These are phyloP conservation scores for Eucalyptus victrix DNA, from an alignment of 345 rosid genomes.

Conservation along the genomic window DNA sequence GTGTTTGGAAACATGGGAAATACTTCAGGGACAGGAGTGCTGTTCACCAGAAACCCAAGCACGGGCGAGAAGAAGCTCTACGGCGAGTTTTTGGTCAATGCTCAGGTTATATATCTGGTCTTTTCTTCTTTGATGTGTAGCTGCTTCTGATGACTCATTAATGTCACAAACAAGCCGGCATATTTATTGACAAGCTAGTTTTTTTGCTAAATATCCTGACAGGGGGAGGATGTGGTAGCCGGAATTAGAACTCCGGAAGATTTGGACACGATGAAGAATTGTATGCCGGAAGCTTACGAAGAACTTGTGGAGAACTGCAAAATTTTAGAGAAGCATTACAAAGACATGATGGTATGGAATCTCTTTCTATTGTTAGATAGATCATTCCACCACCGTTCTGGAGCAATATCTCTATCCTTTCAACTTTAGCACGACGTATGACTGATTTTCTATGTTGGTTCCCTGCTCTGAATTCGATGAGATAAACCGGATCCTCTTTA, in stretches of 20 bases:
- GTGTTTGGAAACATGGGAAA: constrained; percentile 96
- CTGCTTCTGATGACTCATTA: background rate
- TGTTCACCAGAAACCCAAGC: constrained; percentile 94
- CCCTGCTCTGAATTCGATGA: background rate
- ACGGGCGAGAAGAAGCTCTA: constrained; percentile 88
- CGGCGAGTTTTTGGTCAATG: constrained; percentile 88
- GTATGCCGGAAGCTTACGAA: constrained; percentile 75
- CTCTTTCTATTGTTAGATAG: background rate
- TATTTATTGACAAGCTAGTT: background rate
- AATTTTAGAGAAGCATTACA: constrained; percentile 81
- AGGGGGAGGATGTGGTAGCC: constrained; percentile 98
- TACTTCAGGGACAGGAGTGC: constrained; percentile 91
- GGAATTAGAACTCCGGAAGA: constrained; percentile 95
- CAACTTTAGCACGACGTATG: background rate
- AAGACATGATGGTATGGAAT: constrained; percentile 79
- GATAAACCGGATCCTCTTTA: constrained; percentile 62
- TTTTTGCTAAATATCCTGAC: background rate
- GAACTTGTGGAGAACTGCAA: constrained; percentile 87
- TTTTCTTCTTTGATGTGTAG: background rate
- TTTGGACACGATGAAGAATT: constrained; percentile 54
- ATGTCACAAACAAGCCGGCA: background rate
- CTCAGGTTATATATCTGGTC: constrained; percentile 40
- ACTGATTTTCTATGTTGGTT: background rate
- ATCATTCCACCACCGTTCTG: background rate
- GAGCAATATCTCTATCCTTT: background rate